These are phyloP conservation scores for Penicillium sp. DNA, from an alignment of 2,329 filamentous ascomycete species.

Conservation along the genomic window DNA sequence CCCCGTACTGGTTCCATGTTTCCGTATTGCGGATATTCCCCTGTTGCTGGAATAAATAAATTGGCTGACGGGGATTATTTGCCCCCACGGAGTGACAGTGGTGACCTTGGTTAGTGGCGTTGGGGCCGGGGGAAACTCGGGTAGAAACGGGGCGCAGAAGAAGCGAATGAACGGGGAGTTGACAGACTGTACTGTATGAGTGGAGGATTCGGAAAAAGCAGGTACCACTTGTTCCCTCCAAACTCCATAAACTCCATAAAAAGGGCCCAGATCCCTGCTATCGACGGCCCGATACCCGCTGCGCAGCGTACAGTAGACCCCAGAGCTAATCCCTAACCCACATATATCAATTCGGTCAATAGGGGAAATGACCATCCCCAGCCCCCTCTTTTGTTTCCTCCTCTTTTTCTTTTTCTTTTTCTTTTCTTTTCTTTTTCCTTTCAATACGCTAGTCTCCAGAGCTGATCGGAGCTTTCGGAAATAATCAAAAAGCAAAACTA, in stretches of 20 bases:
- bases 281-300: constrained; percentile 31
- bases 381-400: not conserved
- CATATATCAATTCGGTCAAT: not conserved
- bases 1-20: not conserved
- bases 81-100: not conserved
- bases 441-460: not conserved
- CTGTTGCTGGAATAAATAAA: too few species aligned
- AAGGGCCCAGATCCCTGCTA: constrained; percentile 24
- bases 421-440: not conserved
- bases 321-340: not conserved
- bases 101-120: not conserved
- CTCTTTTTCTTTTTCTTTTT: constrained; percentile 2
- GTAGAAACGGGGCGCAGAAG: constrained; percentile 18
- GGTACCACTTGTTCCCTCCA: constrained; percentile 1
- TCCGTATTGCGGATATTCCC: too few species aligned
- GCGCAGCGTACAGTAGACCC: constrained; percentile 24
- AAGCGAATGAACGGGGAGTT: too few species aligned
- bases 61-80: not conserved
- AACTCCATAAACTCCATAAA: constrained; percentile 1
- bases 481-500: not conserved
- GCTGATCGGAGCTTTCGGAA: constrained; percentile 1
- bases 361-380: not conserved
- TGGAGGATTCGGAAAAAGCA: not conserved
- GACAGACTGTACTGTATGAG: too few species aligned
- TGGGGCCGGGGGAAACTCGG: constrained; percentile 6